Evolutionary conservation across 2,329 filamentous ascomycete species (phyloP).

Genomic region (Chaetomium strumarium): DNA sequence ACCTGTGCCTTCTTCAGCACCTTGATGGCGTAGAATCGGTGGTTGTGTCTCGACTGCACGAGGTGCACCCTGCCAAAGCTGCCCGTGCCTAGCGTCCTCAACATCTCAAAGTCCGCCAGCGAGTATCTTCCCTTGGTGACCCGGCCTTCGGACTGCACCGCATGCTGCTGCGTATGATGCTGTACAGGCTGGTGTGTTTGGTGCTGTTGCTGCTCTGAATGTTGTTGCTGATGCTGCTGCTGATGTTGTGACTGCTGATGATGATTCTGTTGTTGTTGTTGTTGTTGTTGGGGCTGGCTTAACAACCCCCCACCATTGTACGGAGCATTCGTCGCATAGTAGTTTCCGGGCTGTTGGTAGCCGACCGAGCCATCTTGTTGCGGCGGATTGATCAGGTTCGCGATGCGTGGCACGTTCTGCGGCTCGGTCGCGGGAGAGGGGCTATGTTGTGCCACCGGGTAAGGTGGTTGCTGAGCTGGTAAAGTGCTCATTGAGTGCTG

Average conservation of each 20-base stretch:
- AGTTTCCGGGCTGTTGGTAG: slow-evolving; percentile 22
- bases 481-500: slow-evolving; percentile 30
- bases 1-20: slow-evolving; percentile 98
- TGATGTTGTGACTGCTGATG: slow-evolving; percentile 15
- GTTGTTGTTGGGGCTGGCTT: slow-evolving; percentile 31
- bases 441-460: slow-evolving; percentile 26
- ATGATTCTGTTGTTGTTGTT: slow-evolving; percentile 17
- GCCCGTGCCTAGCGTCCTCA: slow-evolving; percentile 89
- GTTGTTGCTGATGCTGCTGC: slow-evolving; percentile 28
- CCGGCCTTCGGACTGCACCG: slow-evolving; percentile 39
- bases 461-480: slow-evolving; percentile 28
- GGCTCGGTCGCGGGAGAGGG: slow-evolving; percentile 43
- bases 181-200: slow-evolving; percentile 24
- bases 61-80: slow-evolving; percentile 96
- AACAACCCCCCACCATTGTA: slow-evolving; percentile 24
- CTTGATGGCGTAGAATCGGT: slow-evolving; percentile 97
- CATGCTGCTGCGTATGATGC: slow-evolving; percentile 10
- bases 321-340: slow-evolving; percentile 14
- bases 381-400: slow-evolving; percentile 70
- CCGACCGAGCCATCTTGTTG: slow-evolving; percentile 40
- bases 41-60: slow-evolving; percentile 96
- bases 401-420: slow-evolving; percentile 74
- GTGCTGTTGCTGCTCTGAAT: slow-evolving; percentile 25
- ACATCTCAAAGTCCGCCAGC: slow-evolving; percentile 79
- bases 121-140: slow-evolving; percentile 97